These are phyloP conservation scores for Beauveria medogensis DNA, from an alignment of 2,329 filamentous ascomycete genomes.

Conservation along the genomic window DNA sequence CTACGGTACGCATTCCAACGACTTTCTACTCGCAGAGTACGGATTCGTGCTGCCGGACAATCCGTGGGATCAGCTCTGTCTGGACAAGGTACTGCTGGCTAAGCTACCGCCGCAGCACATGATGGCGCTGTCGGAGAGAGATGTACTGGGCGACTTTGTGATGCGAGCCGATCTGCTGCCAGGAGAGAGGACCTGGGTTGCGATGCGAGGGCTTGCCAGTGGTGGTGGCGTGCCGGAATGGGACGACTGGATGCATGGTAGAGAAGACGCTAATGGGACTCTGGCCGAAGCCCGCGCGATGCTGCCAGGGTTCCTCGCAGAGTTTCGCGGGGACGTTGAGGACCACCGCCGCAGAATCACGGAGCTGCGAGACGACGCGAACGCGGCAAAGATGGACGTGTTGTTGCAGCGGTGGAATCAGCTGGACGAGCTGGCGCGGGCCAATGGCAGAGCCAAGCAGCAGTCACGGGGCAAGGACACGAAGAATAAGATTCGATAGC, in stretches of 20 bases:
- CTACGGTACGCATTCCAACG: constrained; percentile 64
- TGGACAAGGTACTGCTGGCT: not conserved
- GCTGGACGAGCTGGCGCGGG: not conserved
- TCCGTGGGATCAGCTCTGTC: constrained; percentile 25
- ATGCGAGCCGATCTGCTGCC: not conserved
- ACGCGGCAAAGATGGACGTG: not conserved
- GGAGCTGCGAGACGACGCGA: not conserved
- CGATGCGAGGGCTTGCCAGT: not conserved
- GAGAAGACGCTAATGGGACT: not conserved
- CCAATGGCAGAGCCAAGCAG: too few species aligned
- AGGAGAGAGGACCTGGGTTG: not conserved
- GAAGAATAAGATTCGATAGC: not conserved
- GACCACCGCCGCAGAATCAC: not conserved
- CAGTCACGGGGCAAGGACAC: not conserved
- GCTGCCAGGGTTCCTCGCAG: not conserved
- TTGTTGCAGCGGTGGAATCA: not conserved
- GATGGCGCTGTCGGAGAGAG: not conserved
- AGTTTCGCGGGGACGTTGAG: not conserved
- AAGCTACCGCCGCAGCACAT: not conserved
- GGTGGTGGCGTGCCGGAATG: not conserved
- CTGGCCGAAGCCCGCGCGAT: not conserved
- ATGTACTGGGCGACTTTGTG: not conserved
- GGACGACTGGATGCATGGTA: not conserved
- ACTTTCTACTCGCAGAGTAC: constrained; percentile 65
- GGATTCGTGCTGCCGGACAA: constrained; percentile 43